Base-by-base conservation (phyloP, 306 rosid species). In the Luffa acutangula region DNA sequence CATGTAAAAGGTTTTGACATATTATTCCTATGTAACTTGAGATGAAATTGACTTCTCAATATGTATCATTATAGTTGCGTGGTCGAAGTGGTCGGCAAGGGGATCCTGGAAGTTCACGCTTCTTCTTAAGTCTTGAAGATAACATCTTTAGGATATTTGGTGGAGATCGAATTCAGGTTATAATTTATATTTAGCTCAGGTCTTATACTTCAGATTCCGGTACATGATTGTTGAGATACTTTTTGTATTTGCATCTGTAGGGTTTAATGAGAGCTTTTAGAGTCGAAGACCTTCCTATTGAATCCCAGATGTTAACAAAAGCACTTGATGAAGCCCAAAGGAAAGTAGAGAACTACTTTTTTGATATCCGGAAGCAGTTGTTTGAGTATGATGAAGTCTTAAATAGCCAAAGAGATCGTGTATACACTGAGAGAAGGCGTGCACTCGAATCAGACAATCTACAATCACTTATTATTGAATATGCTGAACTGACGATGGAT, bases 61-160 rank as follows among this genome's bases (percentile, higher is more conserved):
- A 74, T 83, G 66, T 84, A 76, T 71, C 46, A 49, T 21, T 86
- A 66, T 78, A 95, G 98, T 83, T 95, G 81, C 97, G 97, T 62
- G 98, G 98, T 71, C 94, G 98, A 82, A 92, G 93, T 81, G 98
- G 98, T 79, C 86, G 97, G 79, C 97, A 92, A 82, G 98, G 98
- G 66, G 98, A 95, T 83, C 93, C 98, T 2, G 98, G 98, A 83
- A 87, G 98, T 83, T 95, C 98, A 3, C 97, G 97, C 79, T 95
- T 95, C 87, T 95, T 95, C 85, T 82, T 95, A 78, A 95, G 98
- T 85, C 97, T 95, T 83, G 98, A 95, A 87, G 98, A 95, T 85
- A 95, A 95, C 84, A 88, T 95, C 83, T 95, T 95, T 75, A 91
- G 97, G 58, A 91, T 95, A 77, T 95, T 95, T 91, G 98, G 98